Conservation (phyloP, 2,329 filamentous ascomycete genomes). For the Elsinoe necatrix region DNA sequence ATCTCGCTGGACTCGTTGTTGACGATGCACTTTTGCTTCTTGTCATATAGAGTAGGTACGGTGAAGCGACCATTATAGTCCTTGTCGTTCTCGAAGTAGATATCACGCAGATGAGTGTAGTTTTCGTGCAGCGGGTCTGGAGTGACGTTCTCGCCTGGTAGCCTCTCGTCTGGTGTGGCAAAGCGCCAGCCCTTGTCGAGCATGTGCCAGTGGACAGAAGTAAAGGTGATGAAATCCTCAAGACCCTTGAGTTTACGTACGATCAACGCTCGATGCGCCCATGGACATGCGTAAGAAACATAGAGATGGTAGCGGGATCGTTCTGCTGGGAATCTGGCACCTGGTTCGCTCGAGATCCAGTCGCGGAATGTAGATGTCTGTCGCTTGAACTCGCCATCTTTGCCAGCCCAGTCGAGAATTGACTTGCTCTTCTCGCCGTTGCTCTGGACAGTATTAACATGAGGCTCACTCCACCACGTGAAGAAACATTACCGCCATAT, state of each 20-base stretch:
- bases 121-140: slow-evolving; percentile 58
- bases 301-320: slow-evolving; percentile 89
- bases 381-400: slow-evolving; percentile 85
- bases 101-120: slow-evolving; percentile 64
- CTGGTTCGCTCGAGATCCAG: slow-evolving; percentile 63
- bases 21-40: slow-evolving; percentile 59
- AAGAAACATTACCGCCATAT: slow-evolving; percentile 16
- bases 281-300: slow-evolving; percentile 88
- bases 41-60: slow-evolving; percentile 70
- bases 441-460: slow-evolving; percentile 12
- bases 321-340: slow-evolving; percentile 72
- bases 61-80: slow-evolving; percentile 74
- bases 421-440: slow-evolving; percentile 23
- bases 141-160: slow-evolving; percentile 45
- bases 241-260: slow-evolving; percentile 85
- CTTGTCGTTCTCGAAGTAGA: slow-evolving; percentile 69
- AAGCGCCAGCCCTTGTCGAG: slow-evolving; percentile 75
- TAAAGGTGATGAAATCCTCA: slow-evolving; percentile 70
- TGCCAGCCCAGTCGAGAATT: slow-evolving; percentile 79
- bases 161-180: slow-evolving; percentile 52
- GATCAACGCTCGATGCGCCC: slow-evolving; percentile 83
- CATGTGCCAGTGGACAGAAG: slow-evolving; percentile 91
- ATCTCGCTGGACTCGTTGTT: slow-evolving; percentile 87
- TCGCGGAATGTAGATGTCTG: slow-evolving; percentile 74
- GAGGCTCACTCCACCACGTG: not conserved